These are phyloP conservation scores for Venustampulla echinocandica DNA, from an alignment of 495 filamentous ascomycete species.

Conservation along the genomic window DNA sequence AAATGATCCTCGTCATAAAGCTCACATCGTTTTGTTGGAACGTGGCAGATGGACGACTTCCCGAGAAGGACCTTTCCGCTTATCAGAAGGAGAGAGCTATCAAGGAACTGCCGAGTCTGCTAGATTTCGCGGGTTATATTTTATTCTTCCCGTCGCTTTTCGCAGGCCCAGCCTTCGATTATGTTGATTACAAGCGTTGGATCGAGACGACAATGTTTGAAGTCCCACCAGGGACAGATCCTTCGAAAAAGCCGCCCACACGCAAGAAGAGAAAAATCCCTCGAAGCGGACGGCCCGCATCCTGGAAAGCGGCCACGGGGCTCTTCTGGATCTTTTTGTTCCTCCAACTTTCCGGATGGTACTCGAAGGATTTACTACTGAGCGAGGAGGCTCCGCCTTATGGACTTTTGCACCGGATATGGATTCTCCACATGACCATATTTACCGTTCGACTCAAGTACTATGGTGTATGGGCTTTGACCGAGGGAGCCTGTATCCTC, in stretches of 20 bases:
- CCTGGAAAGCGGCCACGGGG: constrained; percentile 62
- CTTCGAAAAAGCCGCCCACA: constrained; percentile 70
- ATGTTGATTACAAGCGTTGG: constrained; percentile 83
- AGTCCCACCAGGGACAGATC: constrained; percentile 66
- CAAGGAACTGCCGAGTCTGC: constrained; percentile 55
- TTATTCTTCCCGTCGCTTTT: constrained; percentile 90
- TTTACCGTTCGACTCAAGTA: constrained; percentile 80
- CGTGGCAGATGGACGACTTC: constrained; percentile 77
- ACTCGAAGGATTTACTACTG: constrained; percentile 51
- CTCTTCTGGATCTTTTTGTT: constrained; percentile 73
- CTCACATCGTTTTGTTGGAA: constrained; percentile 98
- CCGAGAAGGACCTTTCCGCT: constrained; percentile 70
- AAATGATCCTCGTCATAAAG: constrained; percentile 99
- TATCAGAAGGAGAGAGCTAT: constrained; percentile 79
- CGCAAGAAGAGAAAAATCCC: constrained; percentile 93
- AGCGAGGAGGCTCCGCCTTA: constrained; percentile 53
- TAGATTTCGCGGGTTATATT: constrained; percentile 84
- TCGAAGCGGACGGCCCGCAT: constrained; percentile 78
- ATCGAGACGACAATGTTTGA: constrained; percentile 93
- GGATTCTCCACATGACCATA: constrained; percentile 71
- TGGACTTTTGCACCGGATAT: constrained; percentile 61
- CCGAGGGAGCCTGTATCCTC: constrained; percentile 91
- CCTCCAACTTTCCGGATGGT: constrained; percentile 61
- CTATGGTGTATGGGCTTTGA: constrained; percentile 89
- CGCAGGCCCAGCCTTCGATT: constrained; percentile 86